Conservation (phyloP, 1,139 yeast species). For the Diutina scorzettiae region DNA sequence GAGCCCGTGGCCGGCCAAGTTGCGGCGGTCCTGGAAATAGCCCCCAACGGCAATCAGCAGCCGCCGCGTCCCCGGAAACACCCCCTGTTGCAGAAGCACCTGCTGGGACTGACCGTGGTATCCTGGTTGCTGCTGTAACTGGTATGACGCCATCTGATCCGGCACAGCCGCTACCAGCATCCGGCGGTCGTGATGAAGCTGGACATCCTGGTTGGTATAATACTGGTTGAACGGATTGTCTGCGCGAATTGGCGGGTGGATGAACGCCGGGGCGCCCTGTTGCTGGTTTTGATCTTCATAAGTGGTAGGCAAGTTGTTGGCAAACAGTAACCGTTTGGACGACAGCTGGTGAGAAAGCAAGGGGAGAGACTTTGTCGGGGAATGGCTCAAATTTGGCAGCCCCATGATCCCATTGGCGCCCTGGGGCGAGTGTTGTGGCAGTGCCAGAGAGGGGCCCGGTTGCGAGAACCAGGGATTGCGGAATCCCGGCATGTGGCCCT, state of each 20-base stretch:
- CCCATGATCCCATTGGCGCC: neutral
- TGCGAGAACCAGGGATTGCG: conserved; percentile 36
- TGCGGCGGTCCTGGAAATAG: conserved; percentile 5
- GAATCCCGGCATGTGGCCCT: conserved; percentile 18
- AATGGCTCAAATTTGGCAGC: conserved; percentile 12
- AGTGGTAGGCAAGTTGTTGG: conserved; percentile 40
- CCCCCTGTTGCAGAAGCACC: neutral
- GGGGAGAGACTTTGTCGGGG: conserved; percentile 20
- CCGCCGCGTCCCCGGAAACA: too few species aligned
- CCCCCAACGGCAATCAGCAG: conserved; percentile 5
- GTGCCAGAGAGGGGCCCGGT: conserved; percentile 10
- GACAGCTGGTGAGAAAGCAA: conserved; percentile 18
- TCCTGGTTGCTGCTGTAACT: neutral
- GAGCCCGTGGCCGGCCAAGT: neutral
- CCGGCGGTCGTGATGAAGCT: conserved; percentile 23
- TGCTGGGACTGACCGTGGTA: neutral
- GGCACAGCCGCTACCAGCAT: conserved; percentile 27
- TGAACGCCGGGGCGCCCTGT: conserved; percentile 15
- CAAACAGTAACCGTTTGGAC: conserved; percentile 30
- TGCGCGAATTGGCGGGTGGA: conserved; percentile 36
- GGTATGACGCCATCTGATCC: conserved; percentile 1
- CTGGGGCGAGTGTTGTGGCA: conserved; percentile 9
- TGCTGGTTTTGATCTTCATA: conserved; percentile 26
- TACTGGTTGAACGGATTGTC: conserved; percentile 38
- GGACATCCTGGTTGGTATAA: conserved; percentile 29